Conservation (phyloP, 2,329 filamentous ascomycete genomes). For the Fusarium sp. region DNA sequence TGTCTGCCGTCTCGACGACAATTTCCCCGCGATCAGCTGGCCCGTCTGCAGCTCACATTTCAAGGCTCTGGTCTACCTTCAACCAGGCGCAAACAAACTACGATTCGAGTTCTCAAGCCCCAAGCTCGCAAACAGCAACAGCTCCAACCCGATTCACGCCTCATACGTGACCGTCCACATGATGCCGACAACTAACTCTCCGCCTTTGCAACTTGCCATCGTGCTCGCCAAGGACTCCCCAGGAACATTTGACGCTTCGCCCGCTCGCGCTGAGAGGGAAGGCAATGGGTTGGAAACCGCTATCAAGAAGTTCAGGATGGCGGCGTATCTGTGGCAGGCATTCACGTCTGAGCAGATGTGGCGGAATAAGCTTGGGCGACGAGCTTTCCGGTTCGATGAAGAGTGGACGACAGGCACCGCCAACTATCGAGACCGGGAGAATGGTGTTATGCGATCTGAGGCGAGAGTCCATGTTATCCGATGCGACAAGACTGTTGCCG, state of each 20-base stretch:
- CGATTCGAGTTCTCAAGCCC: slow-evolving; percentile 90
- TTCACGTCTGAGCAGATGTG: slow-evolving; percentile 98
- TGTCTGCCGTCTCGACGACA: slow-evolving; percentile 85
- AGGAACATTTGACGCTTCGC: slow-evolving; percentile 84
- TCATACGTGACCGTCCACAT: slow-evolving; percentile 88
- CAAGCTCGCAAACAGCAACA: slow-evolving; percentile 78
- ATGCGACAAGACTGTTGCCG: slow-evolving; percentile 83
- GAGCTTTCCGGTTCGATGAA: slow-evolving; percentile 92
- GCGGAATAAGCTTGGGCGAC: slow-evolving; percentile 85
- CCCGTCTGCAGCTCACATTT: slow-evolving; percentile 91
- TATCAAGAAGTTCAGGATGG: slow-evolving; percentile 91
- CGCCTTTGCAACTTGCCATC: slow-evolving; percentile 90
- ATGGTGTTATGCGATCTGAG: slow-evolving; percentile 85
- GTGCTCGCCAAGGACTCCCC: slow-evolving; percentile 89
- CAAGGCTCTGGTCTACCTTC: slow-evolving; percentile 91
- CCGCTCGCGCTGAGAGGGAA: slow-evolving; percentile 80
- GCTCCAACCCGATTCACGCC: slow-evolving; percentile 77
- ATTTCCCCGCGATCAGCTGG: slow-evolving; percentile 86
- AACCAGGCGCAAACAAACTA: slow-evolving; percentile 88
- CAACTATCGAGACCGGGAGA: slow-evolving; percentile 78
- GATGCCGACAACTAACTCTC: slow-evolving; percentile 80
- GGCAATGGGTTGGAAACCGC: slow-evolving; percentile 86
- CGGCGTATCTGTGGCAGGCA: slow-evolving; percentile 95
- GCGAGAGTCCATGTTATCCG: slow-evolving; percentile 90
- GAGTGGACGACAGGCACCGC: slow-evolving; percentile 90